phyloP scores from a whole-genome alignment of 2,329 filamentous ascomycete species.

The Cryphonectria nitschkei region DNA sequence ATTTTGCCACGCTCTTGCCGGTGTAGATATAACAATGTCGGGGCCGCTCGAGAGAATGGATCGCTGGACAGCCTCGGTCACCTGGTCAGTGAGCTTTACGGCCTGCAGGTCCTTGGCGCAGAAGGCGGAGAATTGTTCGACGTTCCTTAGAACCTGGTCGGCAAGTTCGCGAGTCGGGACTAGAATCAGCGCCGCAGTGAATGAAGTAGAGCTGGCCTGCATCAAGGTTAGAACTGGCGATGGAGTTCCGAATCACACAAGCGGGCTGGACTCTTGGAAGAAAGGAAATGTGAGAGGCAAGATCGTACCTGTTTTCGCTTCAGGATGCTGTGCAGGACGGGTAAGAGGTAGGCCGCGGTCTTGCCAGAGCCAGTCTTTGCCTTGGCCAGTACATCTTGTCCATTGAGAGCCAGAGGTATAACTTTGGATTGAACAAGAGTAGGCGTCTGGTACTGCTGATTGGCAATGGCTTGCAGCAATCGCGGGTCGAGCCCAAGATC shows the following conservation, averaged over 20 bases:
- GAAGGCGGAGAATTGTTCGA: constrained; percentile 77
- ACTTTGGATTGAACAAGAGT: constrained; percentile 88
- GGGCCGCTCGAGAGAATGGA: constrained; percentile 84
- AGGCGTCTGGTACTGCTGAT: constrained; percentile 81
- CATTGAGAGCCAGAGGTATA: constrained; percentile 85
- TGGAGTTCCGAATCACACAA: constrained; percentile 30
- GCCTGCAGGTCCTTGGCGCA: constrained; percentile 82
- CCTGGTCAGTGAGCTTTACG: constrained; percentile 87
- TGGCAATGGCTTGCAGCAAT: constrained; percentile 81
- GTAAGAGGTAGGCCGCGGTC: constrained; percentile 93
- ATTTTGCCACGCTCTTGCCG: constrained; percentile 79
- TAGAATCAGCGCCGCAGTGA: constrained; percentile 79
- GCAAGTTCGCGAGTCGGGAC: constrained; percentile 95
- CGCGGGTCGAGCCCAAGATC: constrained; percentile 81
- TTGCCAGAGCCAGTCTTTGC: constrained; percentile 96
- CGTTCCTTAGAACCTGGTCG: constrained; percentile 81
- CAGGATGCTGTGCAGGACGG: constrained; percentile 82
- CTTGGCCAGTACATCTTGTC: constrained; percentile 87
- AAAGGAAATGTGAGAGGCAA: constrained; percentile 7
- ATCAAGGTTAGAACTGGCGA: constrained; percentile 1
- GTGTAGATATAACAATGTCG: constrained; percentile 89
- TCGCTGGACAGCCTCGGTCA: constrained; percentile 85
- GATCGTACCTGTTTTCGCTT: constrained; percentile 69
- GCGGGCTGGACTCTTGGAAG: background rate
- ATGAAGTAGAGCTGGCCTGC: constrained; percentile 54